phyloP scores from a whole-genome alignment of 1,139 yeast species.

The Saccharomyces hybrid region DNA sequence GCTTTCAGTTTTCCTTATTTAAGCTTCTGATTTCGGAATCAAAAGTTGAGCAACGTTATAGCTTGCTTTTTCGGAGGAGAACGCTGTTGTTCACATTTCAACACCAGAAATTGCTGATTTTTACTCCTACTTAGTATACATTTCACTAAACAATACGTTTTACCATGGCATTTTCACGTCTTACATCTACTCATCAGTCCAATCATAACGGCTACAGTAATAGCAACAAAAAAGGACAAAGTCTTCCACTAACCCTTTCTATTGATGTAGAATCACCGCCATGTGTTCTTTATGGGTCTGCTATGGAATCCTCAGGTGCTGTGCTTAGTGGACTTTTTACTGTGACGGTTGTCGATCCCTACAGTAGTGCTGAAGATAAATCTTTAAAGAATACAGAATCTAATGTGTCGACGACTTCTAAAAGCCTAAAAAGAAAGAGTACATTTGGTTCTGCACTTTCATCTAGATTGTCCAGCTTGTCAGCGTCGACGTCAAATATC shows the following conservation, averaged over 20 bases:
- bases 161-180: neutral
- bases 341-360: constrained; percentile 20
- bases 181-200: neutral
- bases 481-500: constrained; percentile 5
- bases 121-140: neutral
- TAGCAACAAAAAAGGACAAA: neutral
- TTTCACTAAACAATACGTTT: neutral
- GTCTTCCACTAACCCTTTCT: constrained; percentile 40
- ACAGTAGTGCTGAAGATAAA: constrained; percentile 1
- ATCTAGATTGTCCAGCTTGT: constrained; percentile 14
- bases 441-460: constrained; percentile 11
- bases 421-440: constrained; percentile 11
- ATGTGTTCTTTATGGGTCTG: constrained; percentile 69
- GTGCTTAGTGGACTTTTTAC: constrained; percentile 68
- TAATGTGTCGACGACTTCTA: neutral
- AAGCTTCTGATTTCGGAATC: neutral
- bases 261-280: constrained; percentile 87
- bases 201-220: neutral
- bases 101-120: neutral
- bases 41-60: neutral
- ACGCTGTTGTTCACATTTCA: neutral
- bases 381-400: neutral
- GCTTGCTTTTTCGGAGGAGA: neutral
- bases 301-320: constrained; percentile 77
- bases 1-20: neutral